Base-by-base conservation (phyloP, 169 alveolate genomes). In the Plasmodium coatneyi region DNA sequence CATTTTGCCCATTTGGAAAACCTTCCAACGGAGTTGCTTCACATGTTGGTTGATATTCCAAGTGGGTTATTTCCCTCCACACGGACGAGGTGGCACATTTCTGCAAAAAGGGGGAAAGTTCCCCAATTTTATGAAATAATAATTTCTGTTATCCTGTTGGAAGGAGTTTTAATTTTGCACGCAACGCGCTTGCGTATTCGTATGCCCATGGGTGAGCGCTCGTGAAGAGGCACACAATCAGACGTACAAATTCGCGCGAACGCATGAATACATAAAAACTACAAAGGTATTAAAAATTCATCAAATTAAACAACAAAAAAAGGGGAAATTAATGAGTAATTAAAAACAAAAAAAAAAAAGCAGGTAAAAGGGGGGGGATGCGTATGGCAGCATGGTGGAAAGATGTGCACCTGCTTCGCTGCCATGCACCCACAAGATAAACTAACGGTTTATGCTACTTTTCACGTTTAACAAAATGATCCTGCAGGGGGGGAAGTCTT, bases 251-350 rank as follows among this genome's bases (percentile, higher is more conserved):
- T 22, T 66, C 39, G n/a, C 36, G 3, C 76, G n/a, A 28, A 66
- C n/a, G 76, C 5, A 19, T 81, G 80, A 25, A 14, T 81, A 81
- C 74, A 56, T 54, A 81, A 36, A 28, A 81, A 81, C 89, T 81
- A 81, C 25, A 81, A 81, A 41, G 34, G 41, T 81, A 81, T 81
- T 81, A 81, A 81, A 54, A 54, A 81, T 30, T 81, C 71, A 56
- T 81, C 28, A 81, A 81, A 81, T 52, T 81, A 81, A 81, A 66
- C 54, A 39, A 80, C 52, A 80, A 80, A 80, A 41, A 80, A 80
- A 80, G 1, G 22, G 36, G 19, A 30, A 80, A 80, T 49, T 46
- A 80, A 41, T 49, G 66, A 41, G 49, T 49, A 46, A 80, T 49
- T 32, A 46, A 80, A 46, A 32, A 71, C 3, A 14, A 12, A 71